phyloP scores from a whole-genome alignment of 495 filamentous ascomycete genomes.

The Parathielavia appendiculata region DNA sequence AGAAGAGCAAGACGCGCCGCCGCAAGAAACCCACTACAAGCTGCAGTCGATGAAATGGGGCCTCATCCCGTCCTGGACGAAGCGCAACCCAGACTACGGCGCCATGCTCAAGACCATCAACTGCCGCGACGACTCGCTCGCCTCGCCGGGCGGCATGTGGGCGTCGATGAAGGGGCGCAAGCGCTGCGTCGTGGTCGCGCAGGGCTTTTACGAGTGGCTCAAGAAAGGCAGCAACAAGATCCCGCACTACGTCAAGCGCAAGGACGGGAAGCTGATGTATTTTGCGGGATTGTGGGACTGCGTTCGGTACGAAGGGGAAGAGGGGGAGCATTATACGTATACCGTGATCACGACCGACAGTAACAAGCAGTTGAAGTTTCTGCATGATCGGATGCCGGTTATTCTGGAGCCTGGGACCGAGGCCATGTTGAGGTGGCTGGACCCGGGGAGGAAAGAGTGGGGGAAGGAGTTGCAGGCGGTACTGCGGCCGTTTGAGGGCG shows the following conservation, averaged over 20 bases:
- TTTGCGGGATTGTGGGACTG: slow-evolving; percentile 92
- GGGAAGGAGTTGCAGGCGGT: slow-evolving; percentile 68
- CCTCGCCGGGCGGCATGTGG: slow-evolving; percentile 79
- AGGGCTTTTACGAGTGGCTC: slow-evolving; percentile 97
- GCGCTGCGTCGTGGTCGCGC: slow-evolving; percentile 76
- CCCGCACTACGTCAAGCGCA: slow-evolving; percentile 75
- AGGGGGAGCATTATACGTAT: slow-evolving; percentile 59
- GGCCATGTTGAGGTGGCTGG: slow-evolving; percentile 71
- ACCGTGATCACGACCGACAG: slow-evolving; percentile 87
- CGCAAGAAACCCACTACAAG: slow-evolving; percentile 52
- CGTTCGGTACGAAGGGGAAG: slow-evolving; percentile 48
- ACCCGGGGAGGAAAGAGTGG: slow-evolving; percentile 67
- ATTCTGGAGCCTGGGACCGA: slow-evolving; percentile 74
- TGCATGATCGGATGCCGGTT: slow-evolving; percentile 95
- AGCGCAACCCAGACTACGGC: slow-evolving; percentile 55
- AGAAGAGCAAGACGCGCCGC: neutral
- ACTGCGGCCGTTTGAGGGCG: slow-evolving; percentile 70
- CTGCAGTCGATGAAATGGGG: slow-evolving; percentile 93
- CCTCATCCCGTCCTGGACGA: slow-evolving; percentile 38
- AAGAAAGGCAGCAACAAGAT: slow-evolving; percentile 75
- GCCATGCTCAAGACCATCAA: slow-evolving; percentile 86
- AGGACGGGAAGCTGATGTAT: slow-evolving; percentile 78
- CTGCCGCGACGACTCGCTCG: slow-evolving; percentile 84
- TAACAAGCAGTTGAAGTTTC: slow-evolving; percentile 70
- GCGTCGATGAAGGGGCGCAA: slow-evolving; percentile 81